Conservation (phyloP, 2,329 filamentous ascomycete species). For the Cercospora nicotianae region DNA sequence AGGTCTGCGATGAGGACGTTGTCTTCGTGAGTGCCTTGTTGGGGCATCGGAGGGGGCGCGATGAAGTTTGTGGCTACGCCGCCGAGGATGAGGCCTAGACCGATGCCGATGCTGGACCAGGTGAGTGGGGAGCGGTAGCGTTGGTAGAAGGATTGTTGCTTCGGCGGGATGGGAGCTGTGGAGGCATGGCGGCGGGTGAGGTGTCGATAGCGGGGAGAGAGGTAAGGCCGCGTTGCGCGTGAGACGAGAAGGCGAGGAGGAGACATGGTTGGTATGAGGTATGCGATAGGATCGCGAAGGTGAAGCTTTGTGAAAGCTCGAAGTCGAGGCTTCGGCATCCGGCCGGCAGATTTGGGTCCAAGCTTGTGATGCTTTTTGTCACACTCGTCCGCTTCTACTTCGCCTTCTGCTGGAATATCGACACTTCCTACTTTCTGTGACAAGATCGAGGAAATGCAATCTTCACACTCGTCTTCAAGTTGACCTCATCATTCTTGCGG, state of each 20-base stretch:
- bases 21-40: conserved; percentile 47
- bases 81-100: conserved; percentile 34
- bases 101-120: conserved; percentile 42
- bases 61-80: conserved; percentile 45
- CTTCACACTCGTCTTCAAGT: neutral
- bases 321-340: neutral
- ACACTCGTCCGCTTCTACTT: neutral
- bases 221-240: conserved; percentile 25
- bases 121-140: conserved; percentile 20
- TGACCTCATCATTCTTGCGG: neutral
- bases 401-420: neutral
- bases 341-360: neutral
- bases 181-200: conserved; percentile 15
- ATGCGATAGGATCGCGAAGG: neutral
- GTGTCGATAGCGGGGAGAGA: conserved; percentile 32
- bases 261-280: neutral
- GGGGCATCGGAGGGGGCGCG: conserved; percentile 47
- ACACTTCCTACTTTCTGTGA: neutral
- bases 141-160: conserved; percentile 10
- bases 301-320: conserved; percentile 2
- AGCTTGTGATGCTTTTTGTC: neutral
- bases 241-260: neutral
- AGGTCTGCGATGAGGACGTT: conserved; percentile 44
- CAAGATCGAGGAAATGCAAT: neutral
- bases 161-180: neutral